phyloP scores from a whole-genome alignment of 2,329 filamentous ascomycete genomes.

The Seiridium cupressi region DNA sequence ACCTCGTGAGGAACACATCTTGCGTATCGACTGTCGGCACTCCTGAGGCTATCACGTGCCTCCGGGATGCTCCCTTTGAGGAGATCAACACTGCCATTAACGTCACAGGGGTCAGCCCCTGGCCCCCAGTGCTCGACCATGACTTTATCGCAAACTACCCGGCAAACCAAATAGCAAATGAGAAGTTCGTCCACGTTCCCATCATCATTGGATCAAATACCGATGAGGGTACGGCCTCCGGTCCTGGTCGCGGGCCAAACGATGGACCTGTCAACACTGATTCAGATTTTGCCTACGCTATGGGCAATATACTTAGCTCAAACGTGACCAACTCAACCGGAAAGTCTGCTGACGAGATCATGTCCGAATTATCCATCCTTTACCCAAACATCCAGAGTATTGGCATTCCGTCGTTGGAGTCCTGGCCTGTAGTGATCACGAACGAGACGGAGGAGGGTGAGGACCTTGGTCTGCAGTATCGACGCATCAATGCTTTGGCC shows the following conservation, averaged over 20 bases:
- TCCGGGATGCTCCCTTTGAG: slow-evolving; percentile 25
- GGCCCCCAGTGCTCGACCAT: slow-evolving; percentile 24
- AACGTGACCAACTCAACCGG: slow-evolving; percentile 15
- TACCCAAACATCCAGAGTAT: slow-evolving; percentile 32
- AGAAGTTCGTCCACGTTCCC: slow-evolving; percentile 26
- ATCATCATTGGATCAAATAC: slow-evolving; percentile 28
- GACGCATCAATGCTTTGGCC: slow-evolving; percentile 26
- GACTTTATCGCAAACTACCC: slow-evolving; percentile 25
- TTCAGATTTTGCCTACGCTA: slow-evolving; percentile 20
- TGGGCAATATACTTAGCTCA: slow-evolving; percentile 8
- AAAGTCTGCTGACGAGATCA: slow-evolving; percentile 18
- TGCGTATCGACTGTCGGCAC: slow-evolving; percentile 23
- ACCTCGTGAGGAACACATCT: slow-evolving; percentile 24
- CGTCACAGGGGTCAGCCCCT: slow-evolving; percentile 14
- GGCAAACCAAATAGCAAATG: slow-evolving; percentile 17
- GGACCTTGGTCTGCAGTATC: slow-evolving; percentile 24
- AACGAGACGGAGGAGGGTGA: slow-evolving; percentile 21
- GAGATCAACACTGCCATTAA: slow-evolving; percentile 19
- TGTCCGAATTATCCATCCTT: slow-evolving; percentile 18
- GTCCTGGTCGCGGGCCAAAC: slow-evolving; percentile 13
- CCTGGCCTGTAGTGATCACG: slow-evolving; percentile 29
- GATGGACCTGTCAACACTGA: slow-evolving; percentile 24
- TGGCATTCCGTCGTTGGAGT: slow-evolving; percentile 31
- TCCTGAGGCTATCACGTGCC: slow-evolving; percentile 20
- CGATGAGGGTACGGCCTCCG: slow-evolving; percentile 27